Evolutionary conservation across 495 filamentous ascomycete species (phyloP), one percentile per base, ranked within the genome.

Genomic region (Articulospora tetracladia): DNA sequence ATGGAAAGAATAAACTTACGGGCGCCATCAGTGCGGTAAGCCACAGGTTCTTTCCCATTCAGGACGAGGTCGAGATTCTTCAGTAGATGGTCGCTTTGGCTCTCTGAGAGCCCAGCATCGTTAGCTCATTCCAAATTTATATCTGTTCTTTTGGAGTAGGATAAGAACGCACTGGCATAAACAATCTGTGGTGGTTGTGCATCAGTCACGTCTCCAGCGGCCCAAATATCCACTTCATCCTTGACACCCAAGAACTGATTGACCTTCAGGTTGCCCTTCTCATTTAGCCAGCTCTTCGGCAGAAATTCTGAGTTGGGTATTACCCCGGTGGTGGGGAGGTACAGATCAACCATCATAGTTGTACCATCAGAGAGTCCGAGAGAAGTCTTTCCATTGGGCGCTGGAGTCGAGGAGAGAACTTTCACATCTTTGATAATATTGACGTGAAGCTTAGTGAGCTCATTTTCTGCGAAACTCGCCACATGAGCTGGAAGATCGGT

Each of bases 281-380:
- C 30, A 55, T 72, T 69, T 25, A 73, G 69, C 56, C 78, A 59
- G 0, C 56, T 23, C 58, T 57, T 62, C 0, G 65, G 61, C 19
- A 68, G 30, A 58, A 74, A 82, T 12, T 69, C 62, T 6, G 71
- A 75, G 64, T 80, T 82, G 13, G 73, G 69, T 1, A 64, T 54
- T 1, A 74, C 39, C 48, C 79, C 79, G 30, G 72, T 68, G 0
- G 75, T 69, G 13, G 79, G 76, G 12, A 80, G 61, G 53, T 74
- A 73, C 13, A 78, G 65, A 61, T 80, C 77, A 0, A 72, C 70
- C 1, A 62, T 27, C n/a, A 75, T 60, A 46, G 62, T 68, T 41
- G 55, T 53, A 44, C 64, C 62, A 34, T 61, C 41, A 25, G 59
- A 58, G 41, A 73, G 59, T 8, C 57, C 61, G 11, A 76, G 41